Conservation (phyloP, 805 yeast genomes). For the Wilhelminamyces savonicus region DNA sequence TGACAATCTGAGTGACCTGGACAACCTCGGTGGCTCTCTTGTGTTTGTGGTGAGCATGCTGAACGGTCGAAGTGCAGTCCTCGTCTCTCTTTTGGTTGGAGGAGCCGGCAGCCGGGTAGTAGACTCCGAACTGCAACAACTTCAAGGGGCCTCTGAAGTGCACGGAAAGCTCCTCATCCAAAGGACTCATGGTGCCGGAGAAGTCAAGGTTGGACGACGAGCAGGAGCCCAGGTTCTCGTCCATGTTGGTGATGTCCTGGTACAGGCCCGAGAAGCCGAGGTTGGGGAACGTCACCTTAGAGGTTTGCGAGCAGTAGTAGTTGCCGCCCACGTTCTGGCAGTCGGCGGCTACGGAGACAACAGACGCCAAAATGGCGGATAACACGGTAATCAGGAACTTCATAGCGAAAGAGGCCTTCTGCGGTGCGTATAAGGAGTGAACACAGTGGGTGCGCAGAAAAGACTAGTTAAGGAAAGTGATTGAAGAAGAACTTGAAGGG, state of each 20-base stretch:
- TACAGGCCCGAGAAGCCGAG: conserved; percentile 86
- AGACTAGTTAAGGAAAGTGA: too few relatives aligned
- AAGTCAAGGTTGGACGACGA: conserved; percentile 50
- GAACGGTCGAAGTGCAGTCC: conserved; percentile 41
- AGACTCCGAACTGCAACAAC: conserved; percentile 83
- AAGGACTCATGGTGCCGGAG: conserved; percentile 70
- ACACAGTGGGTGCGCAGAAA: too few relatives aligned
- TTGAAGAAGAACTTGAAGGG: too few relatives aligned
- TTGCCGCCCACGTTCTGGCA: conserved; percentile 60
- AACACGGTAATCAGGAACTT: conserved; percentile 17
- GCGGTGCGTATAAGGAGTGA: too few relatives aligned
- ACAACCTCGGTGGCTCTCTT: conserved; percentile 61
- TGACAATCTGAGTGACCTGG: conserved; percentile 74
- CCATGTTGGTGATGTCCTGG: conserved; percentile 74
- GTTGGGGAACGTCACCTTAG: conserved; percentile 59
- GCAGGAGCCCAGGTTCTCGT: conserved; percentile 64
- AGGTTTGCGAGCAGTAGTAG: conserved; percentile 72
- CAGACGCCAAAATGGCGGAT: conserved; percentile 12
- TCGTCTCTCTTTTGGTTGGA: conserved; percentile 41
- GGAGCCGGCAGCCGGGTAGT: conserved; percentile 55
- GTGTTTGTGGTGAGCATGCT: conserved; percentile 43
- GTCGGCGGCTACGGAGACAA: conserved; percentile 23
- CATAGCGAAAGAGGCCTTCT: too few relatives aligned
- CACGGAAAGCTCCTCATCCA: conserved; percentile 80
- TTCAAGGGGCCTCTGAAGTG: conserved; percentile 88